Evolutionary conservation across 352 stramenopile species (phyloP).

Genomic region (Globisporangium barbulae): DNA sequence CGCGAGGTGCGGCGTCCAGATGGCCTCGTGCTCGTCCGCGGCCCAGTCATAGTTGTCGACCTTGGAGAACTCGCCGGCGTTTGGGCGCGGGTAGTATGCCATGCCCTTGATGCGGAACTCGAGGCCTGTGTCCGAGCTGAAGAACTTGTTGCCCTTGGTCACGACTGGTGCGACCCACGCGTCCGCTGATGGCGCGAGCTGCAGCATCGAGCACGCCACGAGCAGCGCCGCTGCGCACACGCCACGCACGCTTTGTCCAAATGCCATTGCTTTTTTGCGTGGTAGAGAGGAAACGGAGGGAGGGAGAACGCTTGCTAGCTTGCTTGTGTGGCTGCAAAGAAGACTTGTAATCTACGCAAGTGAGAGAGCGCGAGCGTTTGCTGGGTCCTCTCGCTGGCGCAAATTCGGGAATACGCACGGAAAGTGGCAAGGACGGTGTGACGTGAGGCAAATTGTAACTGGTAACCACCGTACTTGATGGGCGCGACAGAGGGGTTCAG

Average conservation of each 20-base stretch:
- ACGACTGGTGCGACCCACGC: constrained; percentile 32
- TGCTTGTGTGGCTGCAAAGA: no score
- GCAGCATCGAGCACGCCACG: constrained; percentile 5
- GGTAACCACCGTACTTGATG: background rate
- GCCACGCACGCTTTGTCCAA: constrained; percentile 10
- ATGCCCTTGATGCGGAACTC: constrained; percentile 73
- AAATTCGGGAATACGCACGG: no score
- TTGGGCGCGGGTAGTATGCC: constrained; percentile 69
- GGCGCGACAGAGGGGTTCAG: background rate
- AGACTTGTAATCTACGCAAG: no score
- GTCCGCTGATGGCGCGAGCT: background rate
- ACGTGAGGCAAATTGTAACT: background rate
- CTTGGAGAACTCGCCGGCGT: constrained; percentile 41
- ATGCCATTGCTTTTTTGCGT: background rate
- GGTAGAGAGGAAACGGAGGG: background rate
- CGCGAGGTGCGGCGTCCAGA: constrained; percentile 50
- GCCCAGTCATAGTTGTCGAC: constrained; percentile 59
- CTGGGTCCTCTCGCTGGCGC: no score
- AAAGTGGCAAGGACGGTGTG: background rate
- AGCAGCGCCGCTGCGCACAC: constrained; percentile 8
- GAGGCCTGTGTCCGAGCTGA: constrained; percentile 40
- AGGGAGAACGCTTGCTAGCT: background rate
- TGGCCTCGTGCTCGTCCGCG: constrained; percentile 47
- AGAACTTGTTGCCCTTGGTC: constrained; percentile 76
- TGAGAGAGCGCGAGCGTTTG: no score